A percentile compares a stretch with the other conserved stretches of the same genome.
Conservation (phyloP, 495 filamentous ascomycete species). For the Pyronema omphalodes region DNA sequence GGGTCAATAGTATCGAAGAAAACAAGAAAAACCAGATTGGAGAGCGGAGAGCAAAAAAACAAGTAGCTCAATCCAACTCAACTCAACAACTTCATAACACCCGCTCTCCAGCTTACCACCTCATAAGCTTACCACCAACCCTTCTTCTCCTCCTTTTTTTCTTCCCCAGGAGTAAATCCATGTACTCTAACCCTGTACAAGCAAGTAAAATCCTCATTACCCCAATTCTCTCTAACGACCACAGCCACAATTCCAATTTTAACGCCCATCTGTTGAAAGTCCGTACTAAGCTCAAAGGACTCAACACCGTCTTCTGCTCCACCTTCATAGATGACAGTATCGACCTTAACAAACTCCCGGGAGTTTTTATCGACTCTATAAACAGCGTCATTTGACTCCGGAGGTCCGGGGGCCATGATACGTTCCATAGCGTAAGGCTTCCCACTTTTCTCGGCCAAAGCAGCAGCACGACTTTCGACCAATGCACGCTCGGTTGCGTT, state of each 20-base stretch:
- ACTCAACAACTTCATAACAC: too few relatives aligned
- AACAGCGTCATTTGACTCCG: neutral
- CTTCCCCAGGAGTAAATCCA: constrained; percentile 1
- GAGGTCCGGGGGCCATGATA: neutral
- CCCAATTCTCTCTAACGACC: constrained; percentile 17
- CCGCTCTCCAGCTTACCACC: too few relatives aligned
- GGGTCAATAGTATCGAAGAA: too few relatives aligned
- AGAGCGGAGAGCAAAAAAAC: too few relatives aligned
- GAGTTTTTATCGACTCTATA: neutral
- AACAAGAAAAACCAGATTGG: too few relatives aligned
- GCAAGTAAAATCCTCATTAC: constrained; percentile 21
- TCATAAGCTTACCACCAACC: too few relatives aligned
- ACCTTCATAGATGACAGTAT: constrained; percentile 17
- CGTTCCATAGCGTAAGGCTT: neutral
- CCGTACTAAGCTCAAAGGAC: constrained; percentile 11
- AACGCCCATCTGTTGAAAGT: constrained; percentile 15
- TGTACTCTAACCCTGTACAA: constrained; percentile 21
- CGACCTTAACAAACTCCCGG: constrained; percentile 16
- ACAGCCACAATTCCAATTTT: constrained; percentile 12
- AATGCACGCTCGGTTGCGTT: constrained; percentile 12
- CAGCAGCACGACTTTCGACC: neutral
- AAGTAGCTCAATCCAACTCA: too few relatives aligned
- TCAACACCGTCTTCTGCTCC: constrained; percentile 4
- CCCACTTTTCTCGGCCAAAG: neutral
- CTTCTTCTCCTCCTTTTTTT: too few relatives aligned